Evolutionary conservation across 2,329 filamentous ascomycete species (phyloP), one percentile per base, ranked within the genome.

Genomic region (Fusarium sacchari): DNA sequence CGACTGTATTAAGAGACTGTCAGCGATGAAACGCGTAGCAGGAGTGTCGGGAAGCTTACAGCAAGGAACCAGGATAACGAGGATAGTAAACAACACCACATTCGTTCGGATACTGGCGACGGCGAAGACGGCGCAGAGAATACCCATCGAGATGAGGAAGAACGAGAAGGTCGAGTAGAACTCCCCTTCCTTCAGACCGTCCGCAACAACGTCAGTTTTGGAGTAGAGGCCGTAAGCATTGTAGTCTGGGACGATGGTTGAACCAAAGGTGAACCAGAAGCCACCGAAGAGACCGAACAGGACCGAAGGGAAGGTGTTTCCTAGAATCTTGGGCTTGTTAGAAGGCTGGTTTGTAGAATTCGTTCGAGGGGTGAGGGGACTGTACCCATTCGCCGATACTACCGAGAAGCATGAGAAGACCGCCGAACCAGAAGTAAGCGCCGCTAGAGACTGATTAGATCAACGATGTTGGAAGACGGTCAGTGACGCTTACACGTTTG

Each of bases 391-490:
- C 55, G 24, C 55, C 55, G 5, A 58, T 58, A 24, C 55, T 34
- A 15, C 55, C 55, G 14, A 58, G 55, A 7, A 58, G 55, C 7
- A 58, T 17, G 0, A 58, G 55, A 15, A 58, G 55, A 30, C 55
- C 55, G 11, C 55, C 55, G 20, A 58, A 26, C n/a, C 24, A 58
- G 1, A 58, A 49, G 12, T 58, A 58, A 11, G 55, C 30, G 24
- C 55, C 55, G 22, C 55, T 58, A 3, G 4, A 10, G 1, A n/a
- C 1, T 7, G 14, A 2, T 58, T 12, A 58, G 40, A 10, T 20
- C 3, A 20, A 14, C 0, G 0, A 15, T 14, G 6, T 2, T 14
- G 12, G 4, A 24, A 6, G 0, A 24, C 2, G 0, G 3, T 1
- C 4, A 20, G 47, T 20, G 8, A 24, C 3, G 46, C 55, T 49